These are phyloP conservation scores for Krasilnikovozyma curviuscula DNA, from an alignment of 768 basidiomycete genomes.

Conservation along the genomic window DNA sequence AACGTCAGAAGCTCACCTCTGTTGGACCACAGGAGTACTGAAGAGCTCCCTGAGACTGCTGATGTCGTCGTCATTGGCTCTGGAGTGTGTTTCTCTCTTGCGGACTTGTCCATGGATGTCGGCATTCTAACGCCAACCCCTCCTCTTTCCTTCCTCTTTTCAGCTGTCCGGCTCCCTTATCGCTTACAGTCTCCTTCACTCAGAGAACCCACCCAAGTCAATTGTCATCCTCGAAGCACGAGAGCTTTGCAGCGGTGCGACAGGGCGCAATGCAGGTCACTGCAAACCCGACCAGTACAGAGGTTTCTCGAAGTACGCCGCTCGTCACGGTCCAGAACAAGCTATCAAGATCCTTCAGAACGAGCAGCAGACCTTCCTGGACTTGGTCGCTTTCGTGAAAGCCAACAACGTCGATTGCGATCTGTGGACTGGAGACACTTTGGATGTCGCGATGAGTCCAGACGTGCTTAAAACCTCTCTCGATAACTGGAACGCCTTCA, in stretches of 20 bases:
- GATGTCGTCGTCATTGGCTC: neutral
- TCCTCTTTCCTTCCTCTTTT: too few species aligned
- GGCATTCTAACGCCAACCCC: neutral
- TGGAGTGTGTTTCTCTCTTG: neutral
- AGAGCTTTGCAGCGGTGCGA: neutral
- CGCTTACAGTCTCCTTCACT: neutral
- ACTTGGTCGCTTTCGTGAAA: constrained; percentile 13
- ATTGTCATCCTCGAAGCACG: neutral
- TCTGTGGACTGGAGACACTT: constrained; percentile 19
- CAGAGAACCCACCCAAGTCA: neutral
- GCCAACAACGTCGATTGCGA: constrained; percentile 16
- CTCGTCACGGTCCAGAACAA: constrained; percentile 10
- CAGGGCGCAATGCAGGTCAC: constrained; percentile 12
- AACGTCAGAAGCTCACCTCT: neutral
- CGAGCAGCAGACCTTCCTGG: constrained; percentile 16
- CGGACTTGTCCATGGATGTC: neutral
- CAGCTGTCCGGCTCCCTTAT: neutral
- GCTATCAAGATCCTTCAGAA: constrained; percentile 15
- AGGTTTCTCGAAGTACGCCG: constrained; percentile 15
- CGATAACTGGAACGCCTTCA: neutral
- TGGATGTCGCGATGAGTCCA: constrained; percentile 2
- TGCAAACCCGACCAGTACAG: constrained; percentile 14
- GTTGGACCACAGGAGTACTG: neutral
- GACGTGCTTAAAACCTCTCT: neutral
- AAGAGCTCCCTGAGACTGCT: neutral